These are phyloP conservation scores for Lodderomyces parapsilosis DNA, from an alignment of 1,139 yeast genomes.

Conservation along the genomic window DNA sequence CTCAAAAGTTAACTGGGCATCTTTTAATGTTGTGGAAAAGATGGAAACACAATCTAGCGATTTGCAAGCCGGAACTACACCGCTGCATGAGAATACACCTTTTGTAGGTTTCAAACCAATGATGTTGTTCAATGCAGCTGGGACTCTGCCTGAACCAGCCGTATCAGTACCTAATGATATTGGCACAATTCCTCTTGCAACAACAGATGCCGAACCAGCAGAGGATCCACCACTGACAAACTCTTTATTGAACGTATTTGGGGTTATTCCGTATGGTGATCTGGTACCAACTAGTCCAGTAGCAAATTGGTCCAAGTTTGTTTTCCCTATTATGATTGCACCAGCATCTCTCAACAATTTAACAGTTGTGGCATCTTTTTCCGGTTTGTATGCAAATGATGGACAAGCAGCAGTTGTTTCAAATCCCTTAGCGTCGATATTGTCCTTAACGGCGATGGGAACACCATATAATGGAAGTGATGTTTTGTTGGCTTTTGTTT, in stretches of 20 bases:
- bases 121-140: constrained; percentile 91
- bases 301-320: constrained; percentile 94
- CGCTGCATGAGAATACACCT: constrained; percentile 79
- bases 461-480: constrained; percentile 78
- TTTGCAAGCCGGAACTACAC: constrained; percentile 97
- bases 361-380: constrained; percentile 73
- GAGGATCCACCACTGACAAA: constrained; percentile 95
- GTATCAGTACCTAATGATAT: constrained; percentile 92
- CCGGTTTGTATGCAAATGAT: constrained; percentile 65
- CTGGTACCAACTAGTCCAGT: constrained; percentile 95
- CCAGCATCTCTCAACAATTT: constrained; percentile 72
- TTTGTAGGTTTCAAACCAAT: constrained; percentile 91
- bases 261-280: constrained; percentile 89
- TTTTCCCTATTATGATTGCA: constrained; percentile 88
- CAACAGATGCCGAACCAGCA: constrained; percentile 93
- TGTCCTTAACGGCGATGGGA: constrained; percentile 92
- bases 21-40: constrained; percentile 72
- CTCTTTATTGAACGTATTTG: constrained; percentile 68
- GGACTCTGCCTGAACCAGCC: constrained; percentile 98
- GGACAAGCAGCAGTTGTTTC: constrained; percentile 97
- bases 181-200: constrained; percentile 86
- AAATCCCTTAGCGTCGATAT: constrained; percentile 81
- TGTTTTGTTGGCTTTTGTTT: constrained; percentile 54
- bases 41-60: constrained; percentile 91
- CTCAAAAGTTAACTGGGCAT: constrained; percentile 76